Evolutionary conservation across 148 eudicot genomes (phyloP).

Genomic region (Chenopodium formosanum): DNA sequence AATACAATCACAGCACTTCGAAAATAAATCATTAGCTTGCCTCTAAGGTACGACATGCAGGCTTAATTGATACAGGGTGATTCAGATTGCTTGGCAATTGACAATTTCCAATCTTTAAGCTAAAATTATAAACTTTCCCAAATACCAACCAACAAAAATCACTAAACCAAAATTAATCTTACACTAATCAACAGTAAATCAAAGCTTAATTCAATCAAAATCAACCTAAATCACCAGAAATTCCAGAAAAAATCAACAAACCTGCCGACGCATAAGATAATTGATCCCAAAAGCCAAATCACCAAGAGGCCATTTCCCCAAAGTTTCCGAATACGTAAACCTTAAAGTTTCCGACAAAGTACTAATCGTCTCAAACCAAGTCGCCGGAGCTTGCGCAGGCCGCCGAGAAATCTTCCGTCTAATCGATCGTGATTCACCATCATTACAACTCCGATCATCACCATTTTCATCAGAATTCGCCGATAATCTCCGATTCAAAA

Average conservation of each 20-base stretch:
- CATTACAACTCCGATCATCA: constrained; percentile 29
- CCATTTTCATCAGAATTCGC: constrained; percentile 33
- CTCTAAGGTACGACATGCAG: not conserved
- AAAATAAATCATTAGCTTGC: not conserved
- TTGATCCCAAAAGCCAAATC: constrained; percentile 95
- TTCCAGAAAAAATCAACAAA: constrained; percentile 9
- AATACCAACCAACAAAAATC: not conserved
- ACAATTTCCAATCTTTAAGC: not conserved
- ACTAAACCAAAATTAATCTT: not conserved
- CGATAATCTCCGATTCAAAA: constrained; percentile 45
- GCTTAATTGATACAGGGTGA: not conserved
- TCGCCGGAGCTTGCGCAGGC: constrained; percentile 92
- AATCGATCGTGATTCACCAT: constrained; percentile 48
- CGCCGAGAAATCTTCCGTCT: constrained; percentile 59
- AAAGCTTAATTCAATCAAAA: not conserved
- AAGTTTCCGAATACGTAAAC: constrained; percentile 85
- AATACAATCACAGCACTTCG: not conserved
- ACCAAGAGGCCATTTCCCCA: constrained; percentile 96
- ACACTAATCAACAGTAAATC: not conserved
- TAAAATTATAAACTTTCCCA: not conserved
- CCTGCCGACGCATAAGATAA: constrained; percentile 87
- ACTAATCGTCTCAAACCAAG: constrained; percentile 80
- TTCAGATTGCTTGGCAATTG: not conserved
- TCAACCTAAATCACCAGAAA: not conserved
- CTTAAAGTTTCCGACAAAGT: constrained; percentile 79